Evolutionary conservation across 139 green algal species (phyloP).

Genomic region (Monoraphidium neglectum): DNA sequence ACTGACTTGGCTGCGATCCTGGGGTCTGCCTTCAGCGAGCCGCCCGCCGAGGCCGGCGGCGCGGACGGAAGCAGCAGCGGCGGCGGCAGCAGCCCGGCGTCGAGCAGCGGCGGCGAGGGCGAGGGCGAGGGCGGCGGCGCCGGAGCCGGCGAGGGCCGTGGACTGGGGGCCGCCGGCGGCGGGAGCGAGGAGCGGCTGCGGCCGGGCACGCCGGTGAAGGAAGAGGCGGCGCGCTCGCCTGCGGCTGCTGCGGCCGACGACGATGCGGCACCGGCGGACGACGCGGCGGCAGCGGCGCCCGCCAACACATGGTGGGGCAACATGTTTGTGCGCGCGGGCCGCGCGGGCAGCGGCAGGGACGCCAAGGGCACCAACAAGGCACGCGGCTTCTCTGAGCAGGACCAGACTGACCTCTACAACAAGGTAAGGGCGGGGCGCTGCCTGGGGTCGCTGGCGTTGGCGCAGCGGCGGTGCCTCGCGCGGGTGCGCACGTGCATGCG

Average conservation of each 20-base stretch:
- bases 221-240: background rate
- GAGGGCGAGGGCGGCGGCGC: conserved; percentile 14
- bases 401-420: conserved; percentile 86
- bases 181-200: conserved; percentile 11
- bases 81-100: conserved; percentile 17
- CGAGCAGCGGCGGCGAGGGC: conserved; percentile 3
- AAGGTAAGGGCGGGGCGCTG: conserved; percentile 48
- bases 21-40: conserved; percentile 34
- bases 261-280: background rate
- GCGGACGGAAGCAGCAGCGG: conserved; percentile 1
- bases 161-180: background rate
- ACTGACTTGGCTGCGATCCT: conserved; percentile 83
- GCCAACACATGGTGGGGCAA: conserved; percentile 42
- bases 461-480: too few species aligned
- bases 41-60: background rate
- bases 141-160: conserved; percentile 11
- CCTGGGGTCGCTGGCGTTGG: background rate
- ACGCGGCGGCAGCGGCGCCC: too few species aligned
- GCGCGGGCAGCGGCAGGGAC: conserved; percentile 30
- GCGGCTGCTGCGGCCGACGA: background rate
- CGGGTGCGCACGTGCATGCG: too few species aligned
- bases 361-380: conserved; percentile 9
- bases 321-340: conserved; percentile 48
- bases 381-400: conserved; percentile 78
- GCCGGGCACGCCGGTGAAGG: conserved; percentile 7